Base-by-base conservation (phyloP, 805 yeast species). In the Pichia insulana region DNA sequence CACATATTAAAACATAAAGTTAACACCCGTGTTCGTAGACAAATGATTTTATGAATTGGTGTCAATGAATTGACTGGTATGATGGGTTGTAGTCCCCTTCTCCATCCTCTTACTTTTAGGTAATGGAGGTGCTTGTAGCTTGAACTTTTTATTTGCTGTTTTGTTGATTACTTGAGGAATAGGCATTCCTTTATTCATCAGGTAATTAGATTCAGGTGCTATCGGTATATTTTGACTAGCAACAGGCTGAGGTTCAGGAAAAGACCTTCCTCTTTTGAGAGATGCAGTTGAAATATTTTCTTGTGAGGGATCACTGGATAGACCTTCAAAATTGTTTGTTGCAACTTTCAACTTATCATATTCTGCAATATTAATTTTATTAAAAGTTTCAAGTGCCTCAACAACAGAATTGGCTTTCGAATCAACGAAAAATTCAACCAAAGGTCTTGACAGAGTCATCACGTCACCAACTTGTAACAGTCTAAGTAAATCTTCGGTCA, bases 391-490 rank as follows among this genome's bases (percentile, higher is more conserved):
- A 34, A 76, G 46, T 0, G 88, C 85, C 28, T 80, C 73, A 6
- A 59, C 59, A 3, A 73, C 67, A 20, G 74, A 68, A 27, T 65
- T 65, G 7, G 69, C 60, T 43, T 66, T 63, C 9, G 83, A 71
- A 50, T 69, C 76, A 10, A 69, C 64, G 41, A 55, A 59, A 39
- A 55, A 58, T 31, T 56, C 54, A 77, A 84, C 78, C 42, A 87
- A 62, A 6, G 83, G 78, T 42, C 74, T 71, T 48, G 86, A 67
- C 47, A 76, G 75, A 0, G 87, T 70, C 86, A 87, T 82, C 9
- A 81, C 80, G 58, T 85, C 92, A 34, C 87, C 73, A 4, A 83
- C 75, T 58, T 84, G 90, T 63, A 86, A 61, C 18, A 80, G 69
- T 45, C 90, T 65, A 76, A 84, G 73, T 7, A 84, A 78, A 32